These are phyloP conservation scores for Lotmaria passim DNA, from an alignment of 208 protist genomes.

Conservation along the genomic window DNA sequence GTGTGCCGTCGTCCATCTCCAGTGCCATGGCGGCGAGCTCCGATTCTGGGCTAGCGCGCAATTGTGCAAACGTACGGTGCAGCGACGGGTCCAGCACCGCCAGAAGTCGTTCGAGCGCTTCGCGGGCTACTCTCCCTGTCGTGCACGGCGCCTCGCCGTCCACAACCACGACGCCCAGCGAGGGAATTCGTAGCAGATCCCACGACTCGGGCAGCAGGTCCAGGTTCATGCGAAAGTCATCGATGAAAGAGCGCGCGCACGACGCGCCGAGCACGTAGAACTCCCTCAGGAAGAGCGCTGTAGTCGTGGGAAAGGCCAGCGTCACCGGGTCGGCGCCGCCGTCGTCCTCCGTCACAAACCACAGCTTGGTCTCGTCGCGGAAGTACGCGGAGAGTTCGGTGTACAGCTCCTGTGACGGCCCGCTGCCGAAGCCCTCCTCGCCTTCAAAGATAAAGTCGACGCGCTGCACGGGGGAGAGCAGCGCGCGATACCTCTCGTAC, in stretches of 20 bases:
- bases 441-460: conserved; percentile 79
- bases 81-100: conserved; percentile 57
- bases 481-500: conserved; percentile 49
- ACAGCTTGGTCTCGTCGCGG: conserved; percentile 41
- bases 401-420: conserved; percentile 90
- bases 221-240: conserved; percentile 78
- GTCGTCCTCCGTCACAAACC: conserved; percentile 72
- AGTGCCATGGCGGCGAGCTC: conserved; percentile 65
- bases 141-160: not conserved
- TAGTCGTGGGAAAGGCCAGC: conserved; percentile 64
- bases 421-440: conserved; percentile 86
- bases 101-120: conserved; percentile 33
- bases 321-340: conserved; percentile 21
- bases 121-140: not conserved
- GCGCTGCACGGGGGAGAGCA: conserved; percentile 59
- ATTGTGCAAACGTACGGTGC: conserved; percentile 47
- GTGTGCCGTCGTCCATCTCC: conserved; percentile 49
- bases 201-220: conserved; percentile 59
- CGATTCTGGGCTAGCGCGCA: conserved; percentile 36
- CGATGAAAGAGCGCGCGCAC: conserved; percentile 72
- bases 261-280: conserved; percentile 82
- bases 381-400: conserved; percentile 67
- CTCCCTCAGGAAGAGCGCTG: conserved; percentile 42
- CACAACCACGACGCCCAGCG: conserved; percentile 22
- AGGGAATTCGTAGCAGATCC: conserved; percentile 43